Base-by-base conservation (phyloP, 768 basidiomycete species). In the Tricholoma matsutake region DNA sequence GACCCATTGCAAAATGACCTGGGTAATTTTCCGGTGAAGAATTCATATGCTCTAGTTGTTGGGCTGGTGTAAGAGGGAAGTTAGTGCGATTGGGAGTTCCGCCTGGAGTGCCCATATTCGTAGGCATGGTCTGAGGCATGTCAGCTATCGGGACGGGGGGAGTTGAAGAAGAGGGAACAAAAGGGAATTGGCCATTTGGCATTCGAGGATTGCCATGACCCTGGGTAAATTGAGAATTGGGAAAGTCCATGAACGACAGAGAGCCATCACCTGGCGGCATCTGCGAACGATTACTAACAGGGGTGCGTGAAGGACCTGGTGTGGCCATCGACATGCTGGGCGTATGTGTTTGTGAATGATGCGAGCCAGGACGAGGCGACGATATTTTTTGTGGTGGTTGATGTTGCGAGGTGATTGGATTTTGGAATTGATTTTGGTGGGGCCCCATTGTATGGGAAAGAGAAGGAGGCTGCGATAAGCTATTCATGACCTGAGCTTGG, bases 21-120 rank as follows among this genome's bases (percentile, higher is more conserved):
- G 63, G 49, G 59, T 74, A 80, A 35, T 61, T 68, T 52, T 77
- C 73, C 1, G 63, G 59, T 6, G 64, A 59, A 57, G 62, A 63
- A 63, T 76, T 80, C 78, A 86, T 84, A 66, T 85, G 79, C 58
- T 83, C 83, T 62, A 82, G 80, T 58, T 84, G 82, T 67, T 91
- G 88, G 2, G 86, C 85, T 2, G 88, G 86, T 0, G 87, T 88
- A 11, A 79, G 68, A 29, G 80, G 79, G 65, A 86, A 85, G 7
- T 71, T 67, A 5, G 74, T 31, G 28, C 82, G 82, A 54, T 70
- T 76, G 9, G 78, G 66, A 16, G 82, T 71, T 37, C 76, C 75
- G 34, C 73, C 78, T 57, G 69, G 76, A 32, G 75, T 72, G 37
- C 74, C 72, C 51, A 78, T 68, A 47, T 71, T 69, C 18, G 71